Percentiles rank a stretch among this genome's conserved stretches.
These are phyloP conservation scores for Purpureocillium takamizusanense DNA, from an alignment of 2,329 filamentous ascomycete species.

Conservation along the genomic window DNA sequence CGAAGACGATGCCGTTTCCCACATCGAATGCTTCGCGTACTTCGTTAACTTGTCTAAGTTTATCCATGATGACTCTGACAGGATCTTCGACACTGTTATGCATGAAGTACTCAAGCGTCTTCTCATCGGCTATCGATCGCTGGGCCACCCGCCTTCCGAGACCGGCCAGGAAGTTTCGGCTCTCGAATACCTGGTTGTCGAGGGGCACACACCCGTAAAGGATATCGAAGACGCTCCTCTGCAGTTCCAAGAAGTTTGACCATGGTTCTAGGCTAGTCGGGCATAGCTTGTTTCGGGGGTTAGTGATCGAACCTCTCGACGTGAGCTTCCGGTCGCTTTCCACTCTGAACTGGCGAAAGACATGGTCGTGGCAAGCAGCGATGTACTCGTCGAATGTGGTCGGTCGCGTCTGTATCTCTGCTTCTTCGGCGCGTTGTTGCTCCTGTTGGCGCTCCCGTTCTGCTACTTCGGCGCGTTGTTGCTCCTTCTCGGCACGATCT, in stretches of 20 bases:
- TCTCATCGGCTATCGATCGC: conserved; percentile 15
- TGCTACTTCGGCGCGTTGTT: conserved; percentile 12
- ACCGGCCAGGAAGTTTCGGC: conserved; percentile 10
- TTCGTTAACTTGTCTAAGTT: conserved; percentile 13
- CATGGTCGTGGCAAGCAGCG: conserved; percentile 14
- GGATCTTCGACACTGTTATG: conserved; percentile 19
- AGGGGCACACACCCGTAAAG: conserved; percentile 12
- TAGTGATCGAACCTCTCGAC: conserved; percentile 17
- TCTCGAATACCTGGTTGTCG: conserved; percentile 17
- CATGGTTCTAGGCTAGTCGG: conserved; percentile 18
- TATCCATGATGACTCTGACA: conserved; percentile 18
- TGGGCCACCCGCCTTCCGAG: conserved; percentile 12
- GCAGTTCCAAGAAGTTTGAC: conserved; percentile 18
- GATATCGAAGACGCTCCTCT: conserved; percentile 11
- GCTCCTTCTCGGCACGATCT: too few relatives aligned
- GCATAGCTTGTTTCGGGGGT: conserved; percentile 18
- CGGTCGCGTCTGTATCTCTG: conserved; percentile 10
- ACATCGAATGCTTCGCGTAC: conserved; percentile 14
- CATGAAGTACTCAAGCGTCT: conserved; percentile 18
- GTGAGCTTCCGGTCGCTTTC: conserved; percentile 14
- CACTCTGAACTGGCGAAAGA: conserved; percentile 16
- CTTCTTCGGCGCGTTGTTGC: conserved; percentile 7
- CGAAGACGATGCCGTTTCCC: conserved; percentile 19
- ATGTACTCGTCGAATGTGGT: conserved; percentile 23
- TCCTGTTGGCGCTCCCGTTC: too few relatives aligned